These are phyloP conservation scores for Closterium sp. DNA, from an alignment of 139 green algal genomes.

Conservation along the genomic window DNA sequence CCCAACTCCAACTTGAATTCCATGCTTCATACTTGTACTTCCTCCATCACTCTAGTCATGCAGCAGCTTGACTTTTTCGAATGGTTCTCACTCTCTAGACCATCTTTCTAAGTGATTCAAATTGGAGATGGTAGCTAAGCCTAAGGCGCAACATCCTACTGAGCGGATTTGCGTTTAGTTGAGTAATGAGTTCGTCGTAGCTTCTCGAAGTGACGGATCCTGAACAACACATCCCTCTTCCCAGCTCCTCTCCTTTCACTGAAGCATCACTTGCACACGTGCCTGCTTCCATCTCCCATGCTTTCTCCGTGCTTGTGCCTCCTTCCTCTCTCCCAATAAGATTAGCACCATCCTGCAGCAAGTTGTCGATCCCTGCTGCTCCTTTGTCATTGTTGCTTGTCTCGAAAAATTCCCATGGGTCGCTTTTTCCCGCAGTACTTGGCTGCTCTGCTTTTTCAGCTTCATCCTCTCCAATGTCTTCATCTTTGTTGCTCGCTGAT, in stretches of 20 bases:
- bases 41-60: no score
- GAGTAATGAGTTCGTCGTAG: no score
- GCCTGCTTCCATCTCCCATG: background rate
- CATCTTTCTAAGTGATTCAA: no score
- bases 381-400: background rate
- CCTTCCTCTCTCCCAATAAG: background rate
- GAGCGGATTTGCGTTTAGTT: no score
- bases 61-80: no score
- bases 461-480: background rate
- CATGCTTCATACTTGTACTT: no score
- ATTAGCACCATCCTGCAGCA: background rate
- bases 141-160: no score
- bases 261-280: background rate
- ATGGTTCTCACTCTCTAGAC: no score
- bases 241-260: background rate
- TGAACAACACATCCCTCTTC: no score
- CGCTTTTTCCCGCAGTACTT: background rate
- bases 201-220: no score
- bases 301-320: background rate
- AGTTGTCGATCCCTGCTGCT: background rate
- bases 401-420: background rate
- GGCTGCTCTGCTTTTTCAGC: background rate
- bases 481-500: background rate
- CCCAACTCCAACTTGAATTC: no score
- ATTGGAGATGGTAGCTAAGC: no score